A percentile compares a stretch with the other conserved stretches of the same genome.
Conservation (phyloP, 306 rosid species). For the Parietaria judaica region DNA sequence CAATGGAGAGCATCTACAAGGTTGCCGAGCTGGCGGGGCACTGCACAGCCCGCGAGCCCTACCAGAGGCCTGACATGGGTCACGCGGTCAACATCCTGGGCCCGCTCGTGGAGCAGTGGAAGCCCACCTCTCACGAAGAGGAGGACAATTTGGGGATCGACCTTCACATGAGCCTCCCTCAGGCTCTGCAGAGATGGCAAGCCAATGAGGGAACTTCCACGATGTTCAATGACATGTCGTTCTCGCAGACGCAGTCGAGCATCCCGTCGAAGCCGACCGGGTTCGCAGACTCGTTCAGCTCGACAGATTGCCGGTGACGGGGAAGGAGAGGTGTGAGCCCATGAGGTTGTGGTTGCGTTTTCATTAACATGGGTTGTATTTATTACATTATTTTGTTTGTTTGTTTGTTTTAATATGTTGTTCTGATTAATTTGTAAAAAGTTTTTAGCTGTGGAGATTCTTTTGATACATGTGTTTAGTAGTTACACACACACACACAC, state of each 20-base stretch:
- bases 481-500: too few relatives aligned
- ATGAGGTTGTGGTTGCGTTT: slow-evolving; percentile 14
- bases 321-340: slow-evolving; percentile 14
- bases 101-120: slow-evolving; percentile 83
- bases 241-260: slow-evolving; percentile 74
- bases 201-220: slow-evolving; percentile 87
- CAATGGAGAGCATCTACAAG: slow-evolving; percentile 78
- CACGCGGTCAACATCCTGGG: slow-evolving; percentile 73
- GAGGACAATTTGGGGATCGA: slow-evolving; percentile 66
- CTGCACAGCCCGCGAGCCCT: slow-evolving; percentile 84
- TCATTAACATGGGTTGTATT: slow-evolving; percentile 2
- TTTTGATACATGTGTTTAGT: slow-evolving; percentile 17
- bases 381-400: slow-evolving; percentile 19
- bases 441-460: slow-evolving; percentile 20
- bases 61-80: slow-evolving; percentile 91
- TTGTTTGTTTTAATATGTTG: slow-evolving; percentile 28
- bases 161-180: slow-evolving; percentile 72
- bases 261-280: slow-evolving; percentile 69
- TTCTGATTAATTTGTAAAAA: slow-evolving; percentile 24
- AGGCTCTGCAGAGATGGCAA: slow-evolving; percentile 81
- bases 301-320: slow-evolving; percentile 64
- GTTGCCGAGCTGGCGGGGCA: slow-evolving; percentile 82
- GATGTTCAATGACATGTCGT: slow-evolving; percentile 48
- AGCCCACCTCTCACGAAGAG: slow-evolving; percentile 52
- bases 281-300: slow-evolving; percentile 64